Evolutionary conservation across 352 stramenopile species (phyloP), one percentile per base, ranked within the genome.

Genomic region (Phytophthora sp.): DNA sequence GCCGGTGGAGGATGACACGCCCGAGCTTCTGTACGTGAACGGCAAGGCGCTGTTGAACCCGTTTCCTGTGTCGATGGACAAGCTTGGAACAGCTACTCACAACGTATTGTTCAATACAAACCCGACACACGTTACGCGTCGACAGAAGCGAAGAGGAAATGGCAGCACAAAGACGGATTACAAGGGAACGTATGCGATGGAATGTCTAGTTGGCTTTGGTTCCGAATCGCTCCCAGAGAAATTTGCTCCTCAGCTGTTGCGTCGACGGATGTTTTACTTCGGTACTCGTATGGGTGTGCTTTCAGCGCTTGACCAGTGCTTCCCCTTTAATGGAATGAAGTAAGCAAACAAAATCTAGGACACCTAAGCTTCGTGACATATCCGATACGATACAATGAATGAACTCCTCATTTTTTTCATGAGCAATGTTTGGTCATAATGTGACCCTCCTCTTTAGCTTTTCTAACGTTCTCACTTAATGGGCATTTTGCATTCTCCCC

Each of bases 131-230:
- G 17, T 92, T 7, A 79, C 66, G 28, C 69, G 70, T 13, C 66
- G 70, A 2, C 65, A 80, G 39, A 54, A 42, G 4, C 76, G 77
- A 5, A 54, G 27, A 23, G 46, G 48, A 2, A 78, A 71, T 15
- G 57, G 56, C 12, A 43, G 46, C 8, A 76, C 69, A 0, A 52
- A 56, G 18, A 69, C 43, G 7, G 21, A 52, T 8, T 65, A 59
- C 66, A 72, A 66, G 35, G 57, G 48, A 10, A 37, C 24, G 20
- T 75, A 76, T 34, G 46, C 63, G 1, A 67, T 51, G 34, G 77
- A 89, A 15, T 87, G 79, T 31, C 58, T 87, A 7, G 49, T 82
- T 3, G 72, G 73, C 0, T 66, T 89, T n/a, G 79, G 74, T n/a
- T 67, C 74, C 13, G 72, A 72, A 27, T 69, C 66, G 8, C 41